A percentile compares a stretch with the other conserved stretches of the same genome.
Conservation (phyloP, 2,329 filamentous ascomycete species). For the Lachnellula suecica region DNA sequence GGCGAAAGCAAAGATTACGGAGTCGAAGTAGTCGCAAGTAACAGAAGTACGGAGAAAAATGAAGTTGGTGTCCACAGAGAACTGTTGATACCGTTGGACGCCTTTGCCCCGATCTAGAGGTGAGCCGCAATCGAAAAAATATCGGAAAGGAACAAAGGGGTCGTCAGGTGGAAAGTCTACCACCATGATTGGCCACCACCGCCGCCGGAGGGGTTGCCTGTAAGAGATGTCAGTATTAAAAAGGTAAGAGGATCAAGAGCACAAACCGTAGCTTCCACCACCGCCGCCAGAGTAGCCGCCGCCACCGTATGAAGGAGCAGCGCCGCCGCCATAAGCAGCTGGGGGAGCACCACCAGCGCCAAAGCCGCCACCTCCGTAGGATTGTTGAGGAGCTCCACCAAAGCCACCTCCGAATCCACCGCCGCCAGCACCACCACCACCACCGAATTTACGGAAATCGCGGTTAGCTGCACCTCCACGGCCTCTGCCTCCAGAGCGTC, state of each 20-base stretch:
- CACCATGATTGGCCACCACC: slow-evolving; percentile 53
- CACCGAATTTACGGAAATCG: slow-evolving; percentile 83
- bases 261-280: slow-evolving; percentile 42
- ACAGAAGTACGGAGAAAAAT: slow-evolving; percentile 12
- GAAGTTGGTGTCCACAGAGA: slow-evolving; percentile 18
- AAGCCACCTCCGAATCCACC: slow-evolving; percentile 43
- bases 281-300: slow-evolving; percentile 62
- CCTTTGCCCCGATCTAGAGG: slow-evolving; percentile 27
- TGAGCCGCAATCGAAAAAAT: slow-evolving; percentile 13
- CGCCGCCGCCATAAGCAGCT: slow-evolving; percentile 51
- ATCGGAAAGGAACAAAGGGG: slow-evolving; percentile 24
- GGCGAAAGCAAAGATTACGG: slow-evolving; percentile 21
- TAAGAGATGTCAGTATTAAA: background rate
- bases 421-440: slow-evolving; percentile 48
- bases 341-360: slow-evolving; percentile 52
- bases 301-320: slow-evolving; percentile 43
- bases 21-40: slow-evolving; percentile 17
- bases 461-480: slow-evolving; percentile 72
- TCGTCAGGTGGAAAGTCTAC: slow-evolving; percentile 38
- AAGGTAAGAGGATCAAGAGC: background rate
- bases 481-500: slow-evolving; percentile 65
- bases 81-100: slow-evolving; percentile 26
- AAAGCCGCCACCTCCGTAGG: slow-evolving; percentile 49
- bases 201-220: slow-evolving; percentile 52
- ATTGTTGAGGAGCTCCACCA: slow-evolving; percentile 40